Evolutionary conservation across 163 green algal genomes (phyloP), one percentile per base, ranked within the genome.

Genomic region (Volvox carteri): DNA sequence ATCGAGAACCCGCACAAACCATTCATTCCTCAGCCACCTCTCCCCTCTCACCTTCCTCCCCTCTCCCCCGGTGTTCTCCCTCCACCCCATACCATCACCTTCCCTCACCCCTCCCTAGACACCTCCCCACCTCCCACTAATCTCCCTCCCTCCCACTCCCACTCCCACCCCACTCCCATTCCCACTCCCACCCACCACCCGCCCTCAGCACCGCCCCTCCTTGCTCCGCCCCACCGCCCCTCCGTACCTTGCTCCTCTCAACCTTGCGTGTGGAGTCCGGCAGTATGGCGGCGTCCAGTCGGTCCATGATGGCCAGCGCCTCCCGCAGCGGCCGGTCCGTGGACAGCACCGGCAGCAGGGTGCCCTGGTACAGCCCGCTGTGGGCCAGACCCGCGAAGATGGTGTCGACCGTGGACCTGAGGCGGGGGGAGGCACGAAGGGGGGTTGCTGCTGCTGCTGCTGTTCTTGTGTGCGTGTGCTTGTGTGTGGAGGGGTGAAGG

Each of bases 211-310:
- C n/a, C n/a, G n/a, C n/a, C n/a, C n/a, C n/a, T n/a, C n/a, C n/a
- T n/a, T n/a, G n/a, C n/a, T n/a, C n/a, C n/a, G n/a, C n/a, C 33
- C 33, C 18, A 50, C 74, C 74, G 12, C 44, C 6, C 28, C 42
- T n/a, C 30, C 75, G 7, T 56, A 83, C 70, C 92, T 95, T 94
- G 60, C 89, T 80, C 77, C 95, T 86, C 39, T 90, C 62, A 62
- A 97, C 96, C 89, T 97, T 97, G 87, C 86, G 75, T 18, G 50
- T 8, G 21, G 93, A 96, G 23, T 90, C 87, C 1, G 95, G 94
- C 85, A 96, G 93, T 30, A 97, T 93, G 46, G 85, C 46, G 16
- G 60, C 41, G 39, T 78, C 50, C 93, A 92, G 19, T 30, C 62
- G 30, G 46, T 62, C 18, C 7, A 91, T 48, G 1, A 18, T 30